Evolutionary conservation across 2,329 filamentous ascomycete species (phyloP), one percentile per base, ranked within the genome.

Genomic region (Xylaria sp.): DNA sequence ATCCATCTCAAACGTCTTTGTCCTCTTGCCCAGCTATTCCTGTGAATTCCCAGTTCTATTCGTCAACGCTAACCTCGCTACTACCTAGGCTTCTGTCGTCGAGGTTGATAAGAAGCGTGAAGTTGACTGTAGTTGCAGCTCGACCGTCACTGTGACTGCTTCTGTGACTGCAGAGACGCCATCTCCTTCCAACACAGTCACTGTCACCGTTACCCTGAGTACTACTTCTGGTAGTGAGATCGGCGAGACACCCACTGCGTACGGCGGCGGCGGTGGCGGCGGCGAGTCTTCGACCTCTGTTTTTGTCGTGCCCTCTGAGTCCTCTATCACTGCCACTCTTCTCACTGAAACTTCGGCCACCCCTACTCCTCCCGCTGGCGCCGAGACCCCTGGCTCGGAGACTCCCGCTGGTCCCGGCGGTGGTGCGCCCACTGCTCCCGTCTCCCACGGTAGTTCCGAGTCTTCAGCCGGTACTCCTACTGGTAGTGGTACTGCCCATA

Each of bases 51-150:
- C 63, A 17, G n/a, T 42, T 17, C 0, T 38, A 11, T 33, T 27
- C n/a, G 4, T 6, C 9, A 22, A 39, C 17, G 54, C 65, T 65
- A 29, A 63, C 38, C n/a, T 20, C 4, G 20, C 22, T 53, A 17
- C 45, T 15, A 13, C 20, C 44, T 58, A 75, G 74, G 70, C 71
- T 44, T 58, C 69, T 10, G 22, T 39, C 25, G 6, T 69, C 42
- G 63, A 72, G 29, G 64, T 61, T 5, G 67, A 55, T 51, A 61
- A 73, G 67, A 55, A 70, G 51, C 53, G 61, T 53, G 71, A 72
- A 44, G 68, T 59, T 13, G 70, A 67, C 49, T 70, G 72, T 62
- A 69, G 66, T 49, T 74, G 72, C 71, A 71, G 69, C 31, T 25
- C 60, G 2, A 67, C 64, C 44, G 45, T 69, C 58, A 71, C 67